Evolutionary conservation across 768 basidiomycete genomes (phyloP).

Genomic region (Tricholoma bakamatsutake): DNA sequence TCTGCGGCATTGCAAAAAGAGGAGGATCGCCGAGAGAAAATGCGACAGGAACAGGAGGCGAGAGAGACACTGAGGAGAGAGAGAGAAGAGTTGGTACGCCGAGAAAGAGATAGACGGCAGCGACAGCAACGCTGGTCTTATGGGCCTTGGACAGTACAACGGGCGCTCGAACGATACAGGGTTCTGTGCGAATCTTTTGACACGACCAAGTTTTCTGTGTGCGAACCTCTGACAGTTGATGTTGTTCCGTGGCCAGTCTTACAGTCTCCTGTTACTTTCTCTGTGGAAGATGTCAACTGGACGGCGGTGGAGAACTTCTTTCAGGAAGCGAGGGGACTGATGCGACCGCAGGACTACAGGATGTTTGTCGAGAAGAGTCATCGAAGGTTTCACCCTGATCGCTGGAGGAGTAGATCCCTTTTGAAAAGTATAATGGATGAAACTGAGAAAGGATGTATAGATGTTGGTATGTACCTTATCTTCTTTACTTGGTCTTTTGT

Average conservation of each 20-base stretch:
- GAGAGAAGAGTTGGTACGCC: constrained; percentile 30
- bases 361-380: constrained; percentile 64
- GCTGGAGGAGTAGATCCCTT: constrained; percentile 67
- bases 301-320: constrained; percentile 70
- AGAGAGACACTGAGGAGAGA: constrained; percentile 15
- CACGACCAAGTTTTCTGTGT: constrained; percentile 44
- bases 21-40: constrained; percentile 13
- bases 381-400: constrained; percentile 73
- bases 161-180: constrained; percentile 70
- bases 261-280: constrained; percentile 42
- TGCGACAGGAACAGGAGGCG: constrained; percentile 14
- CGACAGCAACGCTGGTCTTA: constrained; percentile 52
- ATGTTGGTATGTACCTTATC: constrained; percentile 47
- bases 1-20: constrained; percentile 11
- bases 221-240: constrained; percentile 50
- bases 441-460: constrained; percentile 49
- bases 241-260: constrained; percentile 77
- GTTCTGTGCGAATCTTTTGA: constrained; percentile 60
- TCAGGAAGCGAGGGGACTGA: constrained; percentile 37
- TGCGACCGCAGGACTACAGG: constrained; percentile 60
- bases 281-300: constrained; percentile 67
- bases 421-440: constrained; percentile 54
- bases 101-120: constrained; percentile 34
- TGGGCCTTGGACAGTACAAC: constrained; percentile 56
- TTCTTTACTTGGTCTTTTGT: not conserved